Conservation (phyloP, 2,329 filamentous ascomycete genomes). For the Fusarium hainanense region DNA sequence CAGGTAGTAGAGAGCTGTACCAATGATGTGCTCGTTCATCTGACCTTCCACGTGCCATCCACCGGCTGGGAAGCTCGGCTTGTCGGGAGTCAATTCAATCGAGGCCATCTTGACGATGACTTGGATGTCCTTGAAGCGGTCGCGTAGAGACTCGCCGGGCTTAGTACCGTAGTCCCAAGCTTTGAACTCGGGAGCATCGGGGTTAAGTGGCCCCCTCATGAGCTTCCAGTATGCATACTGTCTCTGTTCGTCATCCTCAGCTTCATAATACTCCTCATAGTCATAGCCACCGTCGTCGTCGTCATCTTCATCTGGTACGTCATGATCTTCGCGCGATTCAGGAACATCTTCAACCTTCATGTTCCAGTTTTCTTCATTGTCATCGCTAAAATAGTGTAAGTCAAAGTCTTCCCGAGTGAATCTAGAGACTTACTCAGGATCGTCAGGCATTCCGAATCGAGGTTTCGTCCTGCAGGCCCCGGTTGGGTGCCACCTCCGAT, state of each 20-base stretch:
- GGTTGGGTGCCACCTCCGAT: accelerated
- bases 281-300: neutral
- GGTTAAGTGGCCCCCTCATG: constrained; percentile 26
- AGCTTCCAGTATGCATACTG: constrained; percentile 7
- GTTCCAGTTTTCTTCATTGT: constrained; percentile 22
- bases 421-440: constrained; percentile 17
- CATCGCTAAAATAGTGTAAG: constrained; percentile 19
- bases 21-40: constrained; percentile 47
- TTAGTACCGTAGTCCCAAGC: constrained; percentile 50
- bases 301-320: neutral
- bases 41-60: constrained; percentile 44
- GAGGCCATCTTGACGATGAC: constrained; percentile 69
- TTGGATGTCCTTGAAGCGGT: constrained; percentile 52
- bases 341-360: neutral
- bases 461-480: constrained; percentile 25
- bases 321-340: neutral
- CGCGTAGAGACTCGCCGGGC: constrained; percentile 5
- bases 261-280: neutral
- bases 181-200: constrained; percentile 43
- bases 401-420: accelerated
- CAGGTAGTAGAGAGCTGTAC: constrained; percentile 45
- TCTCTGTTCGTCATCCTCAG: neutral
- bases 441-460: constrained; percentile 8
- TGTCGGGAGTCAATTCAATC: constrained; percentile 19
- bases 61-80: constrained; percentile 41